Evolutionary conservation across 78 protist genomes (phyloP).

Genomic region (Dictyostelium brefeldianum): DNA sequence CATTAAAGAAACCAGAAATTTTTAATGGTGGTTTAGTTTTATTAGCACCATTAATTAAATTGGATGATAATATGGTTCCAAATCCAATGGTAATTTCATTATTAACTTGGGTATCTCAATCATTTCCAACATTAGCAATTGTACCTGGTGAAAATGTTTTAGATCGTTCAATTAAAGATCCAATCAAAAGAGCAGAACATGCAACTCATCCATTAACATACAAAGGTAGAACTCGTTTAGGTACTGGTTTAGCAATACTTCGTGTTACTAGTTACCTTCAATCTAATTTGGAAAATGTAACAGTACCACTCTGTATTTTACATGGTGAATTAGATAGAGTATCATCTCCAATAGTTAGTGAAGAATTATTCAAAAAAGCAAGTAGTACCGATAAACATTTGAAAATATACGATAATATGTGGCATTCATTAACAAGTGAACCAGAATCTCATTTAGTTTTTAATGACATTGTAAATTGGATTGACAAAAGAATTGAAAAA

Average conservation of each 20-base stretch:
- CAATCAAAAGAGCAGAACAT: constrained; percentile 44
- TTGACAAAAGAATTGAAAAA: not conserved
- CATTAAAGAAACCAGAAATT: constrained; percentile 42
- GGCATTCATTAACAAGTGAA: constrained; percentile 49
- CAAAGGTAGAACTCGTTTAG: constrained; percentile 49
- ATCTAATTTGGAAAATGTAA: not conserved
- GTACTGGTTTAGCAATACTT: constrained; percentile 64
- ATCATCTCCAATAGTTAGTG: constrained; percentile 46
- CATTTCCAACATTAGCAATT: constrained; percentile 48
- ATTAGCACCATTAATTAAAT: constrained; percentile 65
- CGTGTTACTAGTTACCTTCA: constrained; percentile 45
- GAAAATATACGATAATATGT: constrained; percentile 39
- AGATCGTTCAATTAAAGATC: constrained; percentile 58
- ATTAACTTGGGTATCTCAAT: constrained; percentile 22
- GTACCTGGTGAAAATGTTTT: constrained; percentile 78
- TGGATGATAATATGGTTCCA: constrained; percentile 70
- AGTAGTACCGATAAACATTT: constrained; percentile 23
- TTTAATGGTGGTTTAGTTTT: constrained; percentile 59
- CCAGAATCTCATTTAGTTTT: not conserved
- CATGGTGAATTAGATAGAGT: constrained; percentile 66
- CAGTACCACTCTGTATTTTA: constrained; percentile 31
- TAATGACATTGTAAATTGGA: constrained; percentile 52
- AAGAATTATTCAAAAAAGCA: constrained; percentile 27
- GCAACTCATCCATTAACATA: constrained; percentile 72
- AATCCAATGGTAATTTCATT: constrained; percentile 7